A percentile compares a stretch with the other conserved stretches of the same genome.
Evolutionary conservation across 345 rosid genomes (phyloP).

Genomic region (Salix viminalis): DNA sequence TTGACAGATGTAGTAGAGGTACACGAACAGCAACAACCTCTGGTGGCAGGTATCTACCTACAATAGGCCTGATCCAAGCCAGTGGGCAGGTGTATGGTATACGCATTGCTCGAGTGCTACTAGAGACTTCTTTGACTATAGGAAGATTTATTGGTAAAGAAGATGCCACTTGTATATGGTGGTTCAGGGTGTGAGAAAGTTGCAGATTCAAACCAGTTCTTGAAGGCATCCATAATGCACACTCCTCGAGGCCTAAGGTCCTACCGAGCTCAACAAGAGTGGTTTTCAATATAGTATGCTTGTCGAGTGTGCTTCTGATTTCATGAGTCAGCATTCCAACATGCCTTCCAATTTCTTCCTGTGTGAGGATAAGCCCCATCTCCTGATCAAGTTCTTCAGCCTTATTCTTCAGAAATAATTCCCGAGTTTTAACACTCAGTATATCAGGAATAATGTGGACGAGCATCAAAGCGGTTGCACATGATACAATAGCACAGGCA

Average conservation of each 20-base stretch:
- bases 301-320: constrained; percentile 84
- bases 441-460: constrained; percentile 92
- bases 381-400: constrained; percentile 89
- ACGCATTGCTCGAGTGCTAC: constrained; percentile 55
- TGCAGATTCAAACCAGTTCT: constrained; percentile 53
- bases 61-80: constrained; percentile 65
- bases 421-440: constrained; percentile 74
- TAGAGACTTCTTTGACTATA: constrained; percentile 57
- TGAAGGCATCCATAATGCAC: constrained; percentile 96
- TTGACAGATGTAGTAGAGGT: constrained; percentile 74
- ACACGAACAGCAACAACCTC: constrained; percentile 95
- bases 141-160: constrained; percentile 58
- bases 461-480: constrained; percentile 56
- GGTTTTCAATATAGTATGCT: constrained; percentile 73
- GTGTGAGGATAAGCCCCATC: constrained; percentile 84
- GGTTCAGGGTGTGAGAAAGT: constrained; percentile 68
- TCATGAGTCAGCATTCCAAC: constrained; percentile 96
- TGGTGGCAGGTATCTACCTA: constrained; percentile 56
- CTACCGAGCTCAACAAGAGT: constrained; percentile 91
- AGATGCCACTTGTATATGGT: constrained; percentile 59
- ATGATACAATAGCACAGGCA: constrained; percentile 83
- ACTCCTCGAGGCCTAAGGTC: constrained; percentile 76
- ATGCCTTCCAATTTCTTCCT: constrained; percentile 90
- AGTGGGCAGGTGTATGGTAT: constrained; percentile 71
- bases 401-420: constrained; percentile 67